A percentile compares a stretch with the other conserved stretches of the same genome.
phyloP scores from a whole-genome alignment of 2,329 filamentous ascomycete species.

The Aaosphaeria arxii region DNA sequence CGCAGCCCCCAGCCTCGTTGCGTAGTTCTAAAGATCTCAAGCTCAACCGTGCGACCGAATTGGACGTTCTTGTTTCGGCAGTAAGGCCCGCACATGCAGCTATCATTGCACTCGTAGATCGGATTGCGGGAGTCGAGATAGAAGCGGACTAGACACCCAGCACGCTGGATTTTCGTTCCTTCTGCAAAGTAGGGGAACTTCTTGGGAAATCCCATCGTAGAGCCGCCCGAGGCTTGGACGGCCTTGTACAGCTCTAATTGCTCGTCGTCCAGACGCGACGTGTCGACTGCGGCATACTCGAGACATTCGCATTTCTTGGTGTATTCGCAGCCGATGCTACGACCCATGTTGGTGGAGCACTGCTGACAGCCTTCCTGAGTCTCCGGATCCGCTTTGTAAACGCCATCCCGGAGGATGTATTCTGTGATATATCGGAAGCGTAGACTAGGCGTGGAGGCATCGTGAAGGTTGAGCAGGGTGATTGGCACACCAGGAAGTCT shows the following conservation, averaged over 20 bases:
- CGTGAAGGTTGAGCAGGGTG: conserved; percentile 62
- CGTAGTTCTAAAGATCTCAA: conserved; percentile 73
- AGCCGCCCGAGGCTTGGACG: conserved; percentile 13
- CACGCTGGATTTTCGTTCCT: conserved; percentile 22
- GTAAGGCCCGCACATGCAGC: conserved; percentile 60
- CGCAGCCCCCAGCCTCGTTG: conserved; percentile 78
- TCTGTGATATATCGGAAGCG: conserved; percentile 68
- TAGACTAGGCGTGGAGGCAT: conserved; percentile 54
- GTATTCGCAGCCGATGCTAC: conserved; percentile 60
- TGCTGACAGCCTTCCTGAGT: conserved; percentile 66
- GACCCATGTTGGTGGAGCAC: conserved; percentile 58
- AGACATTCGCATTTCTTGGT: conserved; percentile 63
- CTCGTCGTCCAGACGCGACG: conserved; percentile 30
- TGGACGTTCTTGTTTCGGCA: conserved; percentile 79
- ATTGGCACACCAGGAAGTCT: conserved; percentile 41
- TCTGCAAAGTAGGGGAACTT: conserved; percentile 60
- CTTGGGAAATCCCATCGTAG: conserved; percentile 42
- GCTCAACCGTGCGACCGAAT: conserved; percentile 64
- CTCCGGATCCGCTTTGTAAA: conserved; percentile 57
- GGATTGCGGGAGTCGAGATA: conserved; percentile 45
- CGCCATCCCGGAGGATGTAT: conserved; percentile 58
- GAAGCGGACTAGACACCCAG: conserved; percentile 36
- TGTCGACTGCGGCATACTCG: conserved; percentile 55
- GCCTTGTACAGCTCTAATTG: conserved; percentile 18
- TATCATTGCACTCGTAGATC: conserved; percentile 78